Base-by-base conservation (phyloP, 176 grass and related monocot species). In the Zoysia pacifica region DNA sequence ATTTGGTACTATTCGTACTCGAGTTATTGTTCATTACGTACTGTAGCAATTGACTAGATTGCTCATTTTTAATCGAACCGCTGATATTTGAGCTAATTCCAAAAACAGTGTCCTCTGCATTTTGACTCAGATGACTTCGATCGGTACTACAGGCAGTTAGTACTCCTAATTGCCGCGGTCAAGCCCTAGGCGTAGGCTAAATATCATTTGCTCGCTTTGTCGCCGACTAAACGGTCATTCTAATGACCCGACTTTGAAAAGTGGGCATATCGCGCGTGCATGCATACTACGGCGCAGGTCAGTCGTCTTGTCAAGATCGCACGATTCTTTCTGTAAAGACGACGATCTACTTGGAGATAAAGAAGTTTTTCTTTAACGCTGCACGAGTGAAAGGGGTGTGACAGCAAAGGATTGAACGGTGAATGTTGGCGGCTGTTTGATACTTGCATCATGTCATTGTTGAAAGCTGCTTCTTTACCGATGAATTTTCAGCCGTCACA, bases 221-320 rank as follows among this genome's bases (percentile, higher is more conserved):
- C 70, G 6, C 60, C 40, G 51, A 56, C 56, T 39, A 50, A 73
- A 73, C 66, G 65, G 65, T 87, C 66, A 77, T 46, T 76, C 65
- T 4, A 55, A 15, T 39, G 54, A 47, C 73, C 39, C 15, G 44
- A 77, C 73, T 52, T 70, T 70, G 35, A 62, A 83, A 69, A 11
- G 5, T 69, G 62, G 43, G 11, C 46, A 28, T 13, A 54, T 54
- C 28, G 28, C 28, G 0, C 44, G 20, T 20, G 55, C 36, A 42
- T 54, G 11, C 16, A 4, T 14, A 28, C 12, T 5, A 8, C 8
- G 37, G 48, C 8, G 37, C 39, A 1, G 36, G 58, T 42, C 9
- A 19, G 8, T 13, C 28, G 48, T 65, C 69, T 35, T 14, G 3
- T 3, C 19, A 28, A 36, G 47, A n/a, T 65, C 18, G 48, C 47